Conservation (phyloP, 306 rosid genomes). For the Cicer chorassanicum region DNA sequence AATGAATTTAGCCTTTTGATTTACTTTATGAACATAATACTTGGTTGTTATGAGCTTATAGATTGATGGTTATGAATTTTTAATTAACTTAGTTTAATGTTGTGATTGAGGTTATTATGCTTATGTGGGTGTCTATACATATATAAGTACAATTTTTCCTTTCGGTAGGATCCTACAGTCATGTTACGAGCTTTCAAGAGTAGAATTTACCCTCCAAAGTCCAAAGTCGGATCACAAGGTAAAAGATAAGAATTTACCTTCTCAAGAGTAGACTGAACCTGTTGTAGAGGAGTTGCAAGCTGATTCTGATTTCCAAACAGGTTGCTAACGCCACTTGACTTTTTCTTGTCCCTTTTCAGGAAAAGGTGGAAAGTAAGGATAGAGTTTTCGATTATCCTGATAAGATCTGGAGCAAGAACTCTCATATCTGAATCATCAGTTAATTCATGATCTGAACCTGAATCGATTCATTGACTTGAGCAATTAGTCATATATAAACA, state of each 20-base stretch:
- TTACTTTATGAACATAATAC: too few species aligned
- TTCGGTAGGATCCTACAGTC: too few species aligned
- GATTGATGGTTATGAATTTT: too few species aligned
- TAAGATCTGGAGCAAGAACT: slow-evolving; percentile 79
- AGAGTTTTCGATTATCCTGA: slow-evolving; percentile 67
- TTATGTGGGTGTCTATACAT: too few species aligned
- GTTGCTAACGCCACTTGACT: slow-evolving; percentile 55
- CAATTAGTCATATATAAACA: slow-evolving; percentile 26
- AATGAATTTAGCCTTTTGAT: too few species aligned
- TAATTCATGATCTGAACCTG: slow-evolving; percentile 71
- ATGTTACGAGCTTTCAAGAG: too few species aligned
- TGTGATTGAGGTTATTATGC: too few species aligned
- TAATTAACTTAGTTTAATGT: too few species aligned
- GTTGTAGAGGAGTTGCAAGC: slow-evolving; percentile 73
- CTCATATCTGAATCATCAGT: slow-evolving; percentile 58
- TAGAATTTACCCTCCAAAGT: not conserved
- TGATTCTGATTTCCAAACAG: slow-evolving; percentile 77
- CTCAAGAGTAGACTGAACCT: slow-evolving; percentile 74
- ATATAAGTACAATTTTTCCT: too few species aligned
- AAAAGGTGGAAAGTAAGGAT: slow-evolving; percentile 80
- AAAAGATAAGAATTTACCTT: slow-evolving; percentile 61
- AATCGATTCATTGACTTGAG: slow-evolving; percentile 41
- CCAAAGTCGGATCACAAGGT: slow-evolving; percentile 25
- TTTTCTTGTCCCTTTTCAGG: slow-evolving; percentile 83
- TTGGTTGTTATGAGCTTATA: too few species aligned